These are phyloP conservation scores for Diaporthe citri DNA, from an alignment of 2,329 filamentous ascomycete genomes.

Conservation along the genomic window DNA sequence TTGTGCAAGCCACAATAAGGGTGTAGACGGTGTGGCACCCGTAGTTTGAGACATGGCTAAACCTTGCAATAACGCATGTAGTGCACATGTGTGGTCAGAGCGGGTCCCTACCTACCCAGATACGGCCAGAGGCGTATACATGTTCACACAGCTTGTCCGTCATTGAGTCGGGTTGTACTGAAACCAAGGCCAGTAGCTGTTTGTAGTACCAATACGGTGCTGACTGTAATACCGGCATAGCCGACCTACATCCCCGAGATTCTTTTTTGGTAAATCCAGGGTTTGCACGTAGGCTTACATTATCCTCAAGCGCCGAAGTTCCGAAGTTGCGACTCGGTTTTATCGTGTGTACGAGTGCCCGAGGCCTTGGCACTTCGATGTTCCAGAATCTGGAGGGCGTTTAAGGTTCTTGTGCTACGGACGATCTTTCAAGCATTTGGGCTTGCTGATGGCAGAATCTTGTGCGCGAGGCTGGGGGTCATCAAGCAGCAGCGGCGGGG, in stretches of 20 bases:
- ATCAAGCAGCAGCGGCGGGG: background rate
- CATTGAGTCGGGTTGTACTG: background rate
- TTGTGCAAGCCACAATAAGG: background rate
- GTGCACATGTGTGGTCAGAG: background rate
- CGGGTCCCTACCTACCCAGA: background rate
- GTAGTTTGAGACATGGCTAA: background rate
- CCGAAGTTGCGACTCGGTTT: background rate
- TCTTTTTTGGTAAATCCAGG: background rate
- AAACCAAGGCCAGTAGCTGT: background rate
- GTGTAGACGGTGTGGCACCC: too few species aligned
- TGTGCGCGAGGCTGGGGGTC: background rate
- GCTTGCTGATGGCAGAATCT: background rate
- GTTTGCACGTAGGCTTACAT: background rate
- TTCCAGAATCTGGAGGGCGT: background rate
- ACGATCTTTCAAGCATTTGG: background rate
- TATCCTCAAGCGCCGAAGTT: background rate
- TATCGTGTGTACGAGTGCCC: constrained; percentile 21
- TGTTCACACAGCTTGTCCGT: background rate
- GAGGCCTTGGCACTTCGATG: background rate
- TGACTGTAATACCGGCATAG: background rate
- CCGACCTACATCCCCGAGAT: background rate
- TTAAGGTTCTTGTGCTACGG: background rate
- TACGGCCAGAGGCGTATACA: too few species aligned
- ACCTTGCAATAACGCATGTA: background rate
- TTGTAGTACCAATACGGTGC: background rate